Evolutionary conservation across 805 yeast species (phyloP).

Genomic region (Kuraishia hungarica): DNA sequence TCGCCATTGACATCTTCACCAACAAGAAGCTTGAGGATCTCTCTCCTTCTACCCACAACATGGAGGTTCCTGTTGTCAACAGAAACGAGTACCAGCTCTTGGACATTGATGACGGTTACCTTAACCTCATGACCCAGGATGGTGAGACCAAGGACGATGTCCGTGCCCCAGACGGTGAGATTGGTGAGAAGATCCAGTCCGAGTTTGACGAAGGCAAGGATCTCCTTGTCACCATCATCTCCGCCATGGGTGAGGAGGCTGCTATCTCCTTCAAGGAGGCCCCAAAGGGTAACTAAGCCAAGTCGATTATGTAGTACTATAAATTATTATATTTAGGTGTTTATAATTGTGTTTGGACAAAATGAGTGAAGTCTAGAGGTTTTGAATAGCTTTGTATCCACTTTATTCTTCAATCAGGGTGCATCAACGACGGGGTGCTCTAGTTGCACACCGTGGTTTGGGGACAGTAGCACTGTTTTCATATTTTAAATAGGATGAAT

Average conservation of each 20-base stretch:
- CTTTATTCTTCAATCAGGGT: neutral
- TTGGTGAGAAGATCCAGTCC: conserved; percentile 86
- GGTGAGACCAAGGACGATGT: conserved; percentile 99
- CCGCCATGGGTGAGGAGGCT: conserved; percentile 99
- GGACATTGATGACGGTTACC: conserved; percentile 97
- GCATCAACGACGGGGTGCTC: neutral
- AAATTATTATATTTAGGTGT: neutral
- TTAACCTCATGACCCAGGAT: conserved; percentile 91
- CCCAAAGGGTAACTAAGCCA: conserved; percentile 46
- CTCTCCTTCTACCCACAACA: conserved; percentile 99
- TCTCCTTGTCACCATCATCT: conserved; percentile 89
- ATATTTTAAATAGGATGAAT: neutral
- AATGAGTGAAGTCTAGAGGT: neutral
- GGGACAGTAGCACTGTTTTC: neutral
- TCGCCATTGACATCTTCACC: conserved; percentile 98
- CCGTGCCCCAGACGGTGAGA: conserved; percentile 95
- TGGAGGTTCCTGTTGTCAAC: conserved; percentile 97
- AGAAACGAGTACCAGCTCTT: conserved; percentile 96
- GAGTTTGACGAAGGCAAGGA: conserved; percentile 99
- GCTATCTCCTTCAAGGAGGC: conserved; percentile 98
- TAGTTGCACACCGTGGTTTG: neutral
- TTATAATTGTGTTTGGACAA: neutral
- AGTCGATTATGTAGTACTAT: neutral
- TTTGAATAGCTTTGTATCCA: neutral
- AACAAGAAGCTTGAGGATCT: conserved; percentile 99